Evolutionary conservation across 495 filamentous ascomycete genomes (phyloP).

Genomic region (Podospora appendiculata): DNA sequence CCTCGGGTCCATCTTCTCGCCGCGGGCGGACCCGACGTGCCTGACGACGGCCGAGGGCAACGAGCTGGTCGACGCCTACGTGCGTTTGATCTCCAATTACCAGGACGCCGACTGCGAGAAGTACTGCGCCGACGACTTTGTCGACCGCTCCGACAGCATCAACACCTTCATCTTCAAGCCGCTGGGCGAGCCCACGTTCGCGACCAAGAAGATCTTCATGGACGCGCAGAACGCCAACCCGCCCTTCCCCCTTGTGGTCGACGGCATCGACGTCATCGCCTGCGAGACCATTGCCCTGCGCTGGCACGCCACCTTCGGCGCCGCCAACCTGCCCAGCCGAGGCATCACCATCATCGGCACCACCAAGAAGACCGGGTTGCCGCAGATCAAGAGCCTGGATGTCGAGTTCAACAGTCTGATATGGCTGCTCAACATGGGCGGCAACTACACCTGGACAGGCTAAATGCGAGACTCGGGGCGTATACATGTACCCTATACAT

Average conservation of each 20-base stretch:
- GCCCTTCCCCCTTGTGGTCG: conserved; percentile 24
- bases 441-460: conserved; percentile 27
- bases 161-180: conserved; percentile 29
- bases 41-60: conserved; percentile 19
- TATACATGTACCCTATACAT: too few relatives aligned
- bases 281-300: conserved; percentile 23
- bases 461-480: conserved; percentile 6
- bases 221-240: conserved; percentile 24
- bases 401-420: conserved; percentile 32
- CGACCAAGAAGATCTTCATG: conserved; percentile 30
- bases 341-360: conserved; percentile 25
- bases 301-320: conserved; percentile 31
- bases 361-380: conserved; percentile 19
- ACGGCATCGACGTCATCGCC: conserved; percentile 25
- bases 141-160: conserved; percentile 30
- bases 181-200: conserved; percentile 24
- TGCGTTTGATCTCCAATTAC: conserved; percentile 27
- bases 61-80: conserved; percentile 23
- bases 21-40: conserved; percentile 12
- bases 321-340: conserved; percentile 22
- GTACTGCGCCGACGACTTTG: conserved; percentile 27
- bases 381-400: conserved; percentile 25
- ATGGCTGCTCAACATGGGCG: conserved; percentile 31
- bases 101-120: conserved; percentile 22
- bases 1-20: neutral